Evolutionary conservation across 192 early-diverging fungal species (phyloP).

Genomic region (Hyaloraphidium curvatum): DNA sequence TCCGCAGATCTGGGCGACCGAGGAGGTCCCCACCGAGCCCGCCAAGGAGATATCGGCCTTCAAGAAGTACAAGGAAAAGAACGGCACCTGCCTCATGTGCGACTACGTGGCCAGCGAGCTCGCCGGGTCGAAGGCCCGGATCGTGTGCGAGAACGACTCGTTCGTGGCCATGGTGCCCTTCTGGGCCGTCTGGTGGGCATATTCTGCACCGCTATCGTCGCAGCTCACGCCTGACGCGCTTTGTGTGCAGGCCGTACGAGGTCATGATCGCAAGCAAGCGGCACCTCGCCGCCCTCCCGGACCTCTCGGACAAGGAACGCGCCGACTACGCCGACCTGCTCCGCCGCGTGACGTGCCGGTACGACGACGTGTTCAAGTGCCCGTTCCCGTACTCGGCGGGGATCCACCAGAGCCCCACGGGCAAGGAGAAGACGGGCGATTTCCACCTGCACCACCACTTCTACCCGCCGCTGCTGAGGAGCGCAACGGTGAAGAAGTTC

Average conservation of each 20-base stretch:
- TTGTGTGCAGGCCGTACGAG: no score
- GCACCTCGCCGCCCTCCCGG: slow-evolving; percentile 34
- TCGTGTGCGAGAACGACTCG: slow-evolving; percentile 59
- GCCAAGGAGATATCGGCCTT: slow-evolving; percentile 47
- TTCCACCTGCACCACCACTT: slow-evolving; percentile 84
- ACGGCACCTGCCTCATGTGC: slow-evolving; percentile 53
- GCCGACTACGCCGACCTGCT: slow-evolving; percentile 56
- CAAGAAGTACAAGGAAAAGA: slow-evolving; percentile 32
- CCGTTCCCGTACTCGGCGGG: slow-evolving; percentile 97
- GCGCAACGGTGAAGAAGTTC: slow-evolving; percentile 82
- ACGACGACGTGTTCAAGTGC: slow-evolving; percentile 82
- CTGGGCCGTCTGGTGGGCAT: slow-evolving; percentile 96
- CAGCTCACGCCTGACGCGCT: no score
- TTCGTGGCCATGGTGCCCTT: slow-evolving; percentile 79
- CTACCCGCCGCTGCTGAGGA: slow-evolving; percentile 84
- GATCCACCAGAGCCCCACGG: slow-evolving; percentile 67
- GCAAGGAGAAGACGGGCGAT: slow-evolving; percentile 23
- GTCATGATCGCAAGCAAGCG: slow-evolving; percentile 57
- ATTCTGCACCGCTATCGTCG: no score
- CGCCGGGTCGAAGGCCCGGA: slow-evolving; percentile 18
- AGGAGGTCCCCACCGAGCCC: slow-evolving; percentile 64
- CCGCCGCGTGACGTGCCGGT: slow-evolving; percentile 53
- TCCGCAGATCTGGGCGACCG: slow-evolving; percentile 62
- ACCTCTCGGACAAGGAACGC: slow-evolving; percentile 27
- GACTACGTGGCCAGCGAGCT: slow-evolving; percentile 50